Percentiles rank a stretch among this genome's conserved stretches.
Conservation (phyloP, 805 yeast genomes). For the Tetrapisispora phaffii region DNA sequence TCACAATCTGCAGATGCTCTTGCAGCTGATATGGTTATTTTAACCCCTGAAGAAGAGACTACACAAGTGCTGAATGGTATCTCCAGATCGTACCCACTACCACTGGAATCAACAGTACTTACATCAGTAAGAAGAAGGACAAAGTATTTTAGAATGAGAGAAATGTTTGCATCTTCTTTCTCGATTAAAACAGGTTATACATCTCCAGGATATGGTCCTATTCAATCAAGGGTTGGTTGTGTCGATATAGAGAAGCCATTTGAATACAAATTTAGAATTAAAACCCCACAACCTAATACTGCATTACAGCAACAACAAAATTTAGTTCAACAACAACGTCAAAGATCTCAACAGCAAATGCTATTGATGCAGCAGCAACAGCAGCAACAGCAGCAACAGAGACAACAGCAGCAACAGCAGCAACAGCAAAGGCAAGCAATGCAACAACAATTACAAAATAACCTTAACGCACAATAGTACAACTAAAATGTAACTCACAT, state of each 20-base stretch:
- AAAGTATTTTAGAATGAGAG: constrained; percentile 77
- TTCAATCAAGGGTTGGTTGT: constrained; percentile 57
- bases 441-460: constrained; percentile 6
- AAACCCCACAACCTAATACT: constrained; percentile 37
- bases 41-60: constrained; percentile 88
- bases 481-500: too few relatives aligned
- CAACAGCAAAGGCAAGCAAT: constrained; percentile 11
- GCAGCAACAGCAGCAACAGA: constrained; percentile 21
- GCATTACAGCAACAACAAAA: constrained; percentile 20
- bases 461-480: constrained; percentile 1
- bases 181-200: constrained; percentile 31
- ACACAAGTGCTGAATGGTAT: constrained; percentile 87
- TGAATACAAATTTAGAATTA: constrained; percentile 48
- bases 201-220: constrained; percentile 48
- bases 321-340: constrained; percentile 17
- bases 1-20: neutral
- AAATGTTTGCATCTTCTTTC: constrained; percentile 79
- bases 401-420: constrained; percentile 10
- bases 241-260: constrained; percentile 62
- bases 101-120: constrained; percentile 66
- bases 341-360: constrained; percentile 21
- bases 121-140: constrained; percentile 64
- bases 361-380: constrained; percentile 23
- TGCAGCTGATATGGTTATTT: constrained; percentile 21
- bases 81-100: constrained; percentile 66